phyloP scores from a whole-genome alignment of 306 rosid genomes.

The Cicer pinnatifidum region DNA sequence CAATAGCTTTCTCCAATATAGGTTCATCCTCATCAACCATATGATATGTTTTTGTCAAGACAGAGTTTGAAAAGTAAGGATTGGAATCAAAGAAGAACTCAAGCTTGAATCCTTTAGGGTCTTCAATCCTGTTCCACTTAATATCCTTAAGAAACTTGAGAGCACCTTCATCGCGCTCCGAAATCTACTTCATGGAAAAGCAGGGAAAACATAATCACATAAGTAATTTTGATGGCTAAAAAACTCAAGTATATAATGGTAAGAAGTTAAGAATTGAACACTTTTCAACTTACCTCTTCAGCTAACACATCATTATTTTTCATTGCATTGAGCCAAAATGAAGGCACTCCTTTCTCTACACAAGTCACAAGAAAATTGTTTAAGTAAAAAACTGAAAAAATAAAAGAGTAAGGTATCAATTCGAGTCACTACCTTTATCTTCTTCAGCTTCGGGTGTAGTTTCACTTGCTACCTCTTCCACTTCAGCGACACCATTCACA shows the following conservation, averaged over 20 bases:
- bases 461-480: conserved; percentile 60
- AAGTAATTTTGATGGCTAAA: neutral
- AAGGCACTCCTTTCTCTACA: conserved; percentile 82
- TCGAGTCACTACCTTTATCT: conserved; percentile 50
- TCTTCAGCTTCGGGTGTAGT: conserved; percentile 49
- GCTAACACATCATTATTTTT: conserved; percentile 75
- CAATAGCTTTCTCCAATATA: conserved; percentile 76
- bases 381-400: neutral
- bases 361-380: neutral
- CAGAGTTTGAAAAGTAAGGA: conserved; percentile 70
- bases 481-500: conserved; percentile 70
- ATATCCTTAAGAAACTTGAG: conserved; percentile 75
- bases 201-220: neutral
- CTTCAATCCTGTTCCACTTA: conserved; percentile 69
- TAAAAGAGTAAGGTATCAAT: neutral
- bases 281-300: conserved; percentile 62
- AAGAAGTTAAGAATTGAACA: neutral
- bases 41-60: conserved; percentile 74
- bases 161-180: conserved; percentile 86
- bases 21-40: conserved; percentile 87
- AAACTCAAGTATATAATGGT: neutral
- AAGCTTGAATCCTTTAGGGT: conserved; percentile 82
- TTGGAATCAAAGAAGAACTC: conserved; percentile 77
- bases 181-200: conserved; percentile 50
- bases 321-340: conserved; percentile 82